Percentiles rank a stretch among this genome's conserved stretches.
Evolutionary conservation across 2,329 filamentous ascomycete species (phyloP).

Genomic region (Alternaria triticimaculans): DNA sequence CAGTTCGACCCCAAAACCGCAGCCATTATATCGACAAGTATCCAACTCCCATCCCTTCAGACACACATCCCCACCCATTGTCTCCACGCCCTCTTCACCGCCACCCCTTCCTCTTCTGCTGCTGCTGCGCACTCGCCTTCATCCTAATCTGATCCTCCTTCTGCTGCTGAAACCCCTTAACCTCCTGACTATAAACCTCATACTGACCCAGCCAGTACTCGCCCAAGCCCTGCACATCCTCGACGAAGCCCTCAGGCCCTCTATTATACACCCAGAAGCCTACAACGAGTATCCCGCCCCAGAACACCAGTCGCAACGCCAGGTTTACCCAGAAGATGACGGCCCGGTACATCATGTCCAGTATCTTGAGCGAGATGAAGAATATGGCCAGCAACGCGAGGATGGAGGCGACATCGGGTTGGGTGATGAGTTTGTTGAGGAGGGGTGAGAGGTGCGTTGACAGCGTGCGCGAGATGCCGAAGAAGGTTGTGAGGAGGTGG

Average conservation of each 20-base stretch:
- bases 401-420: slow-evolving; percentile 59
- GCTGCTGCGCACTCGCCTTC: slow-evolving; percentile 22
- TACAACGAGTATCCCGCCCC: slow-evolving; percentile 63
- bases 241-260: slow-evolving; percentile 68
- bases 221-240: slow-evolving; percentile 58
- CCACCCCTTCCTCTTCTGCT: slow-evolving; percentile 20
- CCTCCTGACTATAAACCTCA: slow-evolving; percentile 41
- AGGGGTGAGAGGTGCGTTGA: slow-evolving; percentile 41
- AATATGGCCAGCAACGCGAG: slow-evolving; percentile 66
- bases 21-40: not conserved
- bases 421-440: slow-evolving; percentile 32
- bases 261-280: slow-evolving; percentile 65
- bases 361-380: slow-evolving; percentile 68
- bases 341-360: slow-evolving; percentile 73
- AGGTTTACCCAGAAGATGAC: slow-evolving; percentile 80
- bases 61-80: not conserved
- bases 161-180: slow-evolving; percentile 31
- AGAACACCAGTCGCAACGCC: slow-evolving; percentile 68
- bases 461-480: slow-evolving; percentile 37
- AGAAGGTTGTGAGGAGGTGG: slow-evolving; percentile 34
- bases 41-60: not conserved
- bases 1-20: not conserved
- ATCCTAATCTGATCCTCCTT: slow-evolving; percentile 36
- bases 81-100: slow-evolving; percentile 2
- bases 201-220: slow-evolving; percentile 50